Conservation (phyloP, 2,329 filamentous ascomycete genomes). For the Phialophora expanda region DNA sequence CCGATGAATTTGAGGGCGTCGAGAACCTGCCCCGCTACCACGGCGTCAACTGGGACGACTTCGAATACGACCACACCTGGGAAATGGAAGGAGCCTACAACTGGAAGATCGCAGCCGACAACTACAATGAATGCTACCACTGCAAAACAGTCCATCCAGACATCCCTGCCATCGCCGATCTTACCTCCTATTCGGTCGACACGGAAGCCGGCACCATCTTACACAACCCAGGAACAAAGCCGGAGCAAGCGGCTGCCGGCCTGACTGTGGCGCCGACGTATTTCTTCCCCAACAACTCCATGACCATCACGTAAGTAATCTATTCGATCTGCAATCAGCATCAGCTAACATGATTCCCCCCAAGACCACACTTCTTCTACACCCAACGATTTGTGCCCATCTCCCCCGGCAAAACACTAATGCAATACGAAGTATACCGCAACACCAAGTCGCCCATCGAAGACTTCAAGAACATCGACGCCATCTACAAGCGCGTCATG, state of each 20-base stretch:
- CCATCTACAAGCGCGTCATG: conserved; percentile 69
- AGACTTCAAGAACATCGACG: conserved; percentile 62
- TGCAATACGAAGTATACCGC: conserved; percentile 68
- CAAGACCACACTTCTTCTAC: conserved; percentile 66
- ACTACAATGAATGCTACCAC: conserved; percentile 64
- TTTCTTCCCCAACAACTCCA: conserved; percentile 46
- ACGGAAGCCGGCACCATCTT: conserved; percentile 61
- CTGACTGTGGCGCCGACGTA: conserved; percentile 43
- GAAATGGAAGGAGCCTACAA: conserved; percentile 63
- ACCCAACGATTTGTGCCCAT: conserved; percentile 67
- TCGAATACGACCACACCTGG: conserved; percentile 63
- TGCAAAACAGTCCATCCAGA: conserved; percentile 64
- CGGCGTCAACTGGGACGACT: conserved; percentile 59
- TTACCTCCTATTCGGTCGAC: conserved; percentile 59
- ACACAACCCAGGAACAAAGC: conserved; percentile 45
- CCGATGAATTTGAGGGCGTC: conserved; percentile 57
- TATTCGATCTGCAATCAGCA: background rate
- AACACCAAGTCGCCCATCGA: conserved; percentile 64
- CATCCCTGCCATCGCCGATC: conserved; percentile 60
- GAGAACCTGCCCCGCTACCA: conserved; percentile 55
- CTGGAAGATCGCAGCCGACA: conserved; percentile 67
- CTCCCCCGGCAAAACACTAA: conserved; percentile 57
- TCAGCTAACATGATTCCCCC: background rate
- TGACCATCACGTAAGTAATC: conserved; percentile 44
- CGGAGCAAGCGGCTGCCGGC: conserved; percentile 40